phyloP scores from a whole-genome alignment of 108 stramenopile genomes.

The Mediolabrus comicus region DNA sequence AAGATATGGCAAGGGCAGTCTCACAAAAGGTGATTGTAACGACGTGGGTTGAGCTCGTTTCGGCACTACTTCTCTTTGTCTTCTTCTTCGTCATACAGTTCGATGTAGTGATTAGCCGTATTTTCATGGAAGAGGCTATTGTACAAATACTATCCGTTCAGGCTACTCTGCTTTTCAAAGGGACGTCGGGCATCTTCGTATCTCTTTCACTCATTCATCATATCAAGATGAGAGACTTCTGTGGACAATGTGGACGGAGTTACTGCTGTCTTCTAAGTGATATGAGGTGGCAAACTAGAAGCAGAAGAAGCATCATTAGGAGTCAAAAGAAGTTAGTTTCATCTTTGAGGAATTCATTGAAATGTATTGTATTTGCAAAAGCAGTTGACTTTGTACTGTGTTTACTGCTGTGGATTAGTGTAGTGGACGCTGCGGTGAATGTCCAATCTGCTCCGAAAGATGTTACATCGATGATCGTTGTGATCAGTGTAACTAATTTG shows the following conservation, averaged over 20 bases:
- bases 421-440: neutral
- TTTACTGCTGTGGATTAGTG: conserved; percentile 11
- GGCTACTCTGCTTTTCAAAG: conserved; percentile 11
- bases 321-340: neutral
- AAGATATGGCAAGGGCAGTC: neutral
- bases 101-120: neutral
- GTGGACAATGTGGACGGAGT: conserved; percentile 1
- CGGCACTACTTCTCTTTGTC: neutral
- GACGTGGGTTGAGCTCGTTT: conserved; percentile 16
- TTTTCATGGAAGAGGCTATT: neutral
- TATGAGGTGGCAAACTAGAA: neutral
- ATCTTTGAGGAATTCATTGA: conserved; percentile 6
- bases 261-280: no score
- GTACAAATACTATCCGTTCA: conserved; percentile 17
- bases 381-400: conserved; percentile 4
- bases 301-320: no score
- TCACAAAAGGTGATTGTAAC: conserved; percentile 4
- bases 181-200: conserved; percentile 2
- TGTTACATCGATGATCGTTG: neutral
- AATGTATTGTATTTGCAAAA: conserved; percentile 13
- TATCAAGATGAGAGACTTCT: conserved; percentile 15
- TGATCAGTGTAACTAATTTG: neutral
- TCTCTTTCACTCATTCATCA: conserved; percentile 16
- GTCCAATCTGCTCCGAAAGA: conserved; percentile 17
- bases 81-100: conserved; percentile 13